Evolutionary conservation across 116 monocot genomes (phyloP), one percentile per base, ranked within the genome.

Genomic region (Thalassia testudinum): DNA sequence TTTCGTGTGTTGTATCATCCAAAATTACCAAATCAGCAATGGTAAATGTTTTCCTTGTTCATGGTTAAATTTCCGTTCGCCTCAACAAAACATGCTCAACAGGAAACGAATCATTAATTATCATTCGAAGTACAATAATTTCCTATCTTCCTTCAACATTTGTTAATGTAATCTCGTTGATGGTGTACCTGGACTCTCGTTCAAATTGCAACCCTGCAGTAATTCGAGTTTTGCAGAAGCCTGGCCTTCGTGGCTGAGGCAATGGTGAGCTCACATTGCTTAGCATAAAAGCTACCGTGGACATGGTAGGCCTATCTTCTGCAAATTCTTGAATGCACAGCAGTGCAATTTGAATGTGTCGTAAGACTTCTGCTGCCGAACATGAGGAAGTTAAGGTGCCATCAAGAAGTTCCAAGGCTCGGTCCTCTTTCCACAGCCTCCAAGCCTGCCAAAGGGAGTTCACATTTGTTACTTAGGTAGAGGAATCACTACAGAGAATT

Each of bases 281-380:
- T 23, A 82, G 43, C 72, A 76, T 70, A 24, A 54, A 40, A 12
- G 73, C 59, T 5, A 82, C 65, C 20, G 50, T 60, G 1, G 58
- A 52, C 74, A 77, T 82, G 16, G 53, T 37, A 0, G 82, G 82
- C 15, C 82, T 62, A 56, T 73, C 77, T 38, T 66, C 64, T 5
- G 82, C 60, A 12, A 44, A 26, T 58, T 71, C 77, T 49, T 82
- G 77, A 14, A 82, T 63, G 24, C 73, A 82, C 11, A 82, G 47
- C 5, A 82, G 50, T 0, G 63, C 77, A 20, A 82, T 49, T 49
- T 77, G 64, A 16, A 71, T 54, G 55, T 60, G 73, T 38, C 57
- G 65, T 24, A 64, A 6, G 11, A 70, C 47, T 38, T 77, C 70
- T 0, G 51, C 22, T 11, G 38, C 20, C 0, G 16, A 14, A 24